Conservation (phyloP, 495 filamentous ascomycete species). For the Rhypophila decipiens region DNA sequence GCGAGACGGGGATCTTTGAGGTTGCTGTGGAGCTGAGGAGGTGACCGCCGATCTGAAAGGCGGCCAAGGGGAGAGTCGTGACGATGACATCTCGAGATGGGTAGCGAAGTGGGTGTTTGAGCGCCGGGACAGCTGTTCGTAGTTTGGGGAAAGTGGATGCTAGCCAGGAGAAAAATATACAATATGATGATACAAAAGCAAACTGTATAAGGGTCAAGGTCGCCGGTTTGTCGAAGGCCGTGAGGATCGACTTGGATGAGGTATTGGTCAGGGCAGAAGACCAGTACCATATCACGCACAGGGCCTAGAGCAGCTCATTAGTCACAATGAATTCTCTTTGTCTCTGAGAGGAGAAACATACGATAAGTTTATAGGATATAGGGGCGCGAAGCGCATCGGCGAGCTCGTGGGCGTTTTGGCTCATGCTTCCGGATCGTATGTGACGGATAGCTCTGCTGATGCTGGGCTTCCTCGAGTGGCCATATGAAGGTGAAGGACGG, state of each 20-base stretch:
- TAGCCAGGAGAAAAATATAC: conserved; percentile 68
- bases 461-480: conserved; percentile 71
- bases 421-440: conserved; percentile 75
- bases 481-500: conserved; percentile 7
- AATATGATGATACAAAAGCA: conserved; percentile 85
- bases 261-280: conserved; percentile 94
- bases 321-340: conserved; percentile 12
- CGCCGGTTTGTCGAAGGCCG: conserved; percentile 82
- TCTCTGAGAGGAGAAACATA: conserved; percentile 18
- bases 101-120: conserved; percentile 74
- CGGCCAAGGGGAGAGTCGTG: conserved; percentile 81
- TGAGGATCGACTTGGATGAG: conserved; percentile 95
- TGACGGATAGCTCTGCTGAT: conserved; percentile 77
- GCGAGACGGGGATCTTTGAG: conserved; percentile 86
- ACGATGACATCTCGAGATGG: conserved; percentile 77
- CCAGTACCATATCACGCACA: conserved; percentile 87
- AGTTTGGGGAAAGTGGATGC: conserved; percentile 63
- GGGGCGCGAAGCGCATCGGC: conserved; percentile 86
- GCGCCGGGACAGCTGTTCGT: conserved; percentile 61
- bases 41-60: conserved; percentile 91
- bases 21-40: conserved; percentile 91
- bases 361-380: conserved; percentile 64
- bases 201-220: conserved; percentile 96
- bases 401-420: conserved; percentile 87
- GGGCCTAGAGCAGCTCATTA: conserved; percentile 44